Evolutionary conservation across 352 stramenopile species (phyloP).

Genomic region (Pythium insidiosum): DNA sequence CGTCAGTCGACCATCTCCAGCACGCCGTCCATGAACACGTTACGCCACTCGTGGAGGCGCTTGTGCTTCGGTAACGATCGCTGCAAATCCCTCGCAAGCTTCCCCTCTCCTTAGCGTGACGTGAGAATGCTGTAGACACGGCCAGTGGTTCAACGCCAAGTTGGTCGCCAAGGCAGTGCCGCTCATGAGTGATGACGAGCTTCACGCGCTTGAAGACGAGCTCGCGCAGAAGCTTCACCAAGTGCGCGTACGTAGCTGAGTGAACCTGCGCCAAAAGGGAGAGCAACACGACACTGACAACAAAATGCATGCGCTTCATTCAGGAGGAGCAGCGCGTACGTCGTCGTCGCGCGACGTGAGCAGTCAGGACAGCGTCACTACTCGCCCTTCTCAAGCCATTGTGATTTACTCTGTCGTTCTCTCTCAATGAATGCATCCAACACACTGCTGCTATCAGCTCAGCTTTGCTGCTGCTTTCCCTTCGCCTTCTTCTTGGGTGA

Average conservation of each 20-base stretch:
- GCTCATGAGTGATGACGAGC: constrained; percentile 34
- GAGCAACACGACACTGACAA: no score
- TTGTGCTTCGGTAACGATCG: constrained; percentile 36
- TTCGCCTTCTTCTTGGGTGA: not conserved
- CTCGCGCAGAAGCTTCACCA: constrained; percentile 41
- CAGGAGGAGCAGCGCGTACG: constrained; percentile 23
- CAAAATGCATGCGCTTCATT: no score
- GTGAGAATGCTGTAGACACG: constrained; percentile 23
- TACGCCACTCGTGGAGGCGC: constrained; percentile 39
- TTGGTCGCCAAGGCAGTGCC: constrained; percentile 41
- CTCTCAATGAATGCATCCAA: no score
- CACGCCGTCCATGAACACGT: constrained; percentile 31
- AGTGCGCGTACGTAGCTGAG: constrained; percentile 39
- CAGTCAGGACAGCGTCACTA: constrained; percentile 2
- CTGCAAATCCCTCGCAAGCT: not conserved
- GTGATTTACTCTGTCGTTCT: no score
- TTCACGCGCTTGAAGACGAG: constrained; percentile 34
- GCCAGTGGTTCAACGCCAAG: constrained; percentile 58
- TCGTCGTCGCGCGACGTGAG: not conserved
- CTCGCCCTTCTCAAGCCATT: no score
- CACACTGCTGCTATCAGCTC: no score
- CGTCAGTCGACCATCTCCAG: constrained; percentile 29
- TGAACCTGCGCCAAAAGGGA: no score
- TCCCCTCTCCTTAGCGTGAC: not conserved
- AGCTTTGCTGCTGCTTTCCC: not conserved